phyloP scores from a whole-genome alignment of 495 filamentous ascomycete genomes.

The Pseudomonodictys pantanalensis region DNA sequence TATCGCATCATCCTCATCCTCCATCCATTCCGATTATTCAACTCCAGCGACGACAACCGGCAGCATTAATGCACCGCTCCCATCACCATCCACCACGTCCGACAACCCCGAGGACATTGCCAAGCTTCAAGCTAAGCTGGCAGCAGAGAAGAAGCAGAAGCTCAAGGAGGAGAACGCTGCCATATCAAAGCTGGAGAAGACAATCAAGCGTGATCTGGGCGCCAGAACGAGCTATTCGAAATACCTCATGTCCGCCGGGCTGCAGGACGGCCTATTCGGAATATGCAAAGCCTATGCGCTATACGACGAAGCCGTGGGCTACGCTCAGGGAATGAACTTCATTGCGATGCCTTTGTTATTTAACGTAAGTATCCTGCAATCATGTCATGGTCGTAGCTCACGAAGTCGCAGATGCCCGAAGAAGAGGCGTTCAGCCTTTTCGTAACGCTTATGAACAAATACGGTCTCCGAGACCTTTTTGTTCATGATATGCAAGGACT shows the following conservation, averaged over 20 bases:
- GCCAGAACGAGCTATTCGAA: constrained; percentile 95
- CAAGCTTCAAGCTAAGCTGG: constrained; percentile 63
- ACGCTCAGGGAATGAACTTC: constrained; percentile 99
- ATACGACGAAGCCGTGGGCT: constrained; percentile 90
- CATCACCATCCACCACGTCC: constrained; percentile 49
- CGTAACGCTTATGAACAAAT: constrained; percentile 94
- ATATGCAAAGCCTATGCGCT: constrained; percentile 97
- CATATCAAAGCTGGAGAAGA: constrained; percentile 81
- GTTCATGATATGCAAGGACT: constrained; percentile 94
- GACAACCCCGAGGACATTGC: constrained; percentile 59
- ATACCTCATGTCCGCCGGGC: constrained; percentile 78
- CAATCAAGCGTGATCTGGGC: constrained; percentile 84
- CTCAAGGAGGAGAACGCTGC: constrained; percentile 70
- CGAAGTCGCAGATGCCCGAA: constrained; percentile 74
- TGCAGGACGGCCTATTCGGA: constrained; percentile 91
- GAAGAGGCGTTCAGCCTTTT: constrained; percentile 94
- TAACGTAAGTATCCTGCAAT: constrained; percentile 61
- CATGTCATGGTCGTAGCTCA: neutral
- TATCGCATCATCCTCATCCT: constrained; percentile 70
- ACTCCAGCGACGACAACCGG: constrained; percentile 60
- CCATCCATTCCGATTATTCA: constrained; percentile 77
- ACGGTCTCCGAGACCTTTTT: constrained; percentile 89
- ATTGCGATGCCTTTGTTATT: constrained; percentile 96
- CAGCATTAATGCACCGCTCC: constrained; percentile 42
- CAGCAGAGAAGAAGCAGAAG: constrained; percentile 68